A percentile compares a stretch with the other conserved stretches of the same genome.
phyloP scores from a whole-genome alignment of 2,329 filamentous ascomycete genomes.

The Diaporthe aspalathi region DNA sequence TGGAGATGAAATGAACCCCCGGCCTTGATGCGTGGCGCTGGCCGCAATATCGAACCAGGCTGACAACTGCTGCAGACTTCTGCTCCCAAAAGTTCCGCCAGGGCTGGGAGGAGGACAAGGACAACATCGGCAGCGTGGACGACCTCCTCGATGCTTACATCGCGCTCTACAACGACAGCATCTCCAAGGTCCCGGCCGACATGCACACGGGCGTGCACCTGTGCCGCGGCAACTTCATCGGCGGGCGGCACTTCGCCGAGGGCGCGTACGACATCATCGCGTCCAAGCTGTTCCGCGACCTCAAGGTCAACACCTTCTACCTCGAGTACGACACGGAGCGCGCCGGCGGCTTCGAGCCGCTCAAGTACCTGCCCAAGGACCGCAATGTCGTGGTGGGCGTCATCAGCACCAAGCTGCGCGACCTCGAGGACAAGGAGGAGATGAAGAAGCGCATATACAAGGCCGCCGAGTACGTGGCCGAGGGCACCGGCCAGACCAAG shows the following conservation, averaged over 20 bases:
- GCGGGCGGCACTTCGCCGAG: conserved; percentile 73
- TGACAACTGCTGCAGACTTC: conserved; percentile 64
- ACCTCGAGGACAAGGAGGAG: conserved; percentile 72
- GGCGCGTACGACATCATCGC: conserved; percentile 76
- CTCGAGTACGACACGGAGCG: conserved; percentile 76
- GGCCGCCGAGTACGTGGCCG: conserved; percentile 76
- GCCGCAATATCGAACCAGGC: background rate
- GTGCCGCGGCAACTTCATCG: conserved; percentile 76
- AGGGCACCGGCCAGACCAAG: conserved; percentile 71
- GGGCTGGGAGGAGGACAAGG: conserved; percentile 74
- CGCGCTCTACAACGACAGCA: conserved; percentile 78
- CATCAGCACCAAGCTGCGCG: conserved; percentile 71
- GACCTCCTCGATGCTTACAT: conserved; percentile 82
- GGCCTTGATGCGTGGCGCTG: background rate
- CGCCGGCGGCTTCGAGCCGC: conserved; percentile 74
- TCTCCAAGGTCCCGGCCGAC: conserved; percentile 72
- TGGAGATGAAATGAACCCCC: no score
- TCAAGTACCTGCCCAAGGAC: conserved; percentile 68
- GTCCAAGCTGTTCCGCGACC: conserved; percentile 71
- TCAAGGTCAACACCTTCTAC: conserved; percentile 75
- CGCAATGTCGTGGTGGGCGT: conserved; percentile 74
- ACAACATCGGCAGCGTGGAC: conserved; percentile 76
- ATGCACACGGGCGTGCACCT: conserved; percentile 83
- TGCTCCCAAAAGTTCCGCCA: conserved; percentile 78
- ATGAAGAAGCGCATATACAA: conserved; percentile 69